Base-by-base conservation (phyloP, 2,329 filamentous ascomycete genomes). In the Plectosphaerella plurivora region DNA sequence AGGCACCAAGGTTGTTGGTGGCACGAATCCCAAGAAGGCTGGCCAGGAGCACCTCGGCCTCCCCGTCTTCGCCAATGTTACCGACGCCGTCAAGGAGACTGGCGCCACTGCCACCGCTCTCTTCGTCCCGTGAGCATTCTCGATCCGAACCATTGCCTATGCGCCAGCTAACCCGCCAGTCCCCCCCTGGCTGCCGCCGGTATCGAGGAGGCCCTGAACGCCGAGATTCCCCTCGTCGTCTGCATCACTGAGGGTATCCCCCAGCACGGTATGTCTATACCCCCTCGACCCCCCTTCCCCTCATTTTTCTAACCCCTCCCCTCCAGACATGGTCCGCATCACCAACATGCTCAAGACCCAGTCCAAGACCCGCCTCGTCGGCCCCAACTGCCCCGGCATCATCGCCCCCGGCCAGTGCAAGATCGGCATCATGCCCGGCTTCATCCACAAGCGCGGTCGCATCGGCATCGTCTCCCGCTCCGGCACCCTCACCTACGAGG, bases 391-490 rank as follows among this genome's bases (percentile, higher is more conserved):
- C 81, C 94, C 94, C 59, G 94, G 93, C 72, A 93, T 97, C 76
- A 97, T 97, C 74, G 93, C 82, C 51, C 83, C 84, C 56, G 94
- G 93, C 65, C 93, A 96, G 84, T 99, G 94, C 86, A 99, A 99
- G 82, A 97, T 99, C 69, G 94, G 94, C 70, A 99, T 99, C 79
- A 97, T 99, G 94, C 91, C 94, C 60, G 94, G 94, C 66, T 97
- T 97, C 83, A 97, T 99, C 79, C 94, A 99, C 86, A 97, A 97
- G 85, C 91, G 92, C 74, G 94, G 94, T 65, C 92, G 94, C 73
- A 92, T 99, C 70, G 94, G 94, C 69, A 97, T 99, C 73, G 94
- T 99, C 74, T 97, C 92, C 65, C 89, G 94, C 66, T 97, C 94
- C 68, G 94, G 94, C 68, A 99, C 94, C 63, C 86, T 99, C 59